Percentiles rank a stretch among this genome's conserved stretches.
Evolutionary conservation across 2,329 filamentous ascomycete genomes (phyloP).

Genomic region (Fusarium sp.): DNA sequence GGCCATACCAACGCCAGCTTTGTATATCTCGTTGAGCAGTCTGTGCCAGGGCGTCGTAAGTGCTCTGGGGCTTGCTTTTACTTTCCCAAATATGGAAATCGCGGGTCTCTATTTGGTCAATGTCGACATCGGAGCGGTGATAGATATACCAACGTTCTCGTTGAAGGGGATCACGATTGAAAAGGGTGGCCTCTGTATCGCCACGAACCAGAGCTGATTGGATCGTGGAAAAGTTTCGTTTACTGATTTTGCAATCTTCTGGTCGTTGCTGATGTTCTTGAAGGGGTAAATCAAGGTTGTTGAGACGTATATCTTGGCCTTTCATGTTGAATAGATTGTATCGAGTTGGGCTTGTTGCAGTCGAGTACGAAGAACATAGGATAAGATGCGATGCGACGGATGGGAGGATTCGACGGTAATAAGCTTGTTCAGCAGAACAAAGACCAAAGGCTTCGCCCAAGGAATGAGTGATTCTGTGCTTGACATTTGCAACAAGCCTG

Average conservation of each 20-base stretch:
- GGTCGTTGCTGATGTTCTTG: background rate
- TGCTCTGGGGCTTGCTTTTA: background rate
- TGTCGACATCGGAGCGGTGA: background rate
- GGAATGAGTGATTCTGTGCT: conserved; percentile 2
- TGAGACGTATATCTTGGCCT: conserved; percentile 4
- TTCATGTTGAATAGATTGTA: conserved; percentile 28
- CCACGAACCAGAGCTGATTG: conserved; percentile 40
- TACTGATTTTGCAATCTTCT: background rate
- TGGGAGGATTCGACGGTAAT: conserved; percentile 36
- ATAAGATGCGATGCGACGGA: background rate
- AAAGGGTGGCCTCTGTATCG: conserved; percentile 28
- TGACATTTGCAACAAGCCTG: conserved; percentile 7
- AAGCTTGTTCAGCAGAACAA: conserved; percentile 41
- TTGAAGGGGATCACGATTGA: conserved; percentile 2
- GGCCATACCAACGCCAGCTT: conserved; percentile 29
- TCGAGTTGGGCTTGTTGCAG: conserved; percentile 5
- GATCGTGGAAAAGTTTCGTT: conserved; percentile 30
- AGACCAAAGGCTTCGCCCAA: conserved; percentile 15
- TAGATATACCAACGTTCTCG: background rate
- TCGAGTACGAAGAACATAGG: background rate
- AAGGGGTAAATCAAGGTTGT: background rate
- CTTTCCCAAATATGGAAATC: background rate
- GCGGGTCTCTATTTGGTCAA: background rate
- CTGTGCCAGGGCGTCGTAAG: background rate
- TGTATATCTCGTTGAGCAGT: background rate